Base-by-base conservation (phyloP, 2,329 filamentous ascomycete genomes). In the Sclerotinia borealis region DNA sequence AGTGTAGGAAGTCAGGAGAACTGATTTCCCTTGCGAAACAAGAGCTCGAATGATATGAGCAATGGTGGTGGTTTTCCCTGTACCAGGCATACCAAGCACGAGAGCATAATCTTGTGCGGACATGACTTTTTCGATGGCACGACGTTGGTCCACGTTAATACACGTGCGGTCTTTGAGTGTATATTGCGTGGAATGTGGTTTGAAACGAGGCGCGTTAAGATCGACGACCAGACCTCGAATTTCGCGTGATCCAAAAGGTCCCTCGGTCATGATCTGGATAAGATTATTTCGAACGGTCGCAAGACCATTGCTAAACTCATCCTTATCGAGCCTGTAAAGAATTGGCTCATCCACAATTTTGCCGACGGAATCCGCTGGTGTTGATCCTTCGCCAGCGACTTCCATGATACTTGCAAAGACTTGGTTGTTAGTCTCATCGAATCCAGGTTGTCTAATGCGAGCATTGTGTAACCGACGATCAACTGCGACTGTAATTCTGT, bases 231-330 rank as follows among this genome's bases (percentile, higher is more conserved):
- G 80, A 27, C 86, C 83, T 63, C 93, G 87, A 41, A 96, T 85
- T 71, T 92, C 82, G 52, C 82, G 81, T 25, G 91, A 86, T 54
- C 88, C 88, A 69, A 86, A 88, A 1, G 88, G 80, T 49, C 86
- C 85, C 68, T 92, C 86, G 47, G 91, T 85, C 93, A 99, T 98
- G 71, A 96, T 85, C 69, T 93, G 91, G 37, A 98, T 85, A 1
- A 99, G 83, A 70, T 98, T 99, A 76, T 96, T 97, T 60, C 95
- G 87, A 51, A 96, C 91, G 36, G 90, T 89, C 3, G 95, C 92
- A 91, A 99, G 96, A 63, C 95, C 95, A 71, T 96, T 98, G 77
- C 92, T 96, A 76, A 99, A 99, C 73, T 99, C 95, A 71, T 99
- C 95, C 74, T 97, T 97, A 77, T 99, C 95, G 4, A 99, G 80